Percentiles rank a stretch among this genome's conserved stretches.
Evolutionary conservation across 2,329 filamentous ascomycete genomes (phyloP).

Genomic region (Beauveria brongniartii): DNA sequence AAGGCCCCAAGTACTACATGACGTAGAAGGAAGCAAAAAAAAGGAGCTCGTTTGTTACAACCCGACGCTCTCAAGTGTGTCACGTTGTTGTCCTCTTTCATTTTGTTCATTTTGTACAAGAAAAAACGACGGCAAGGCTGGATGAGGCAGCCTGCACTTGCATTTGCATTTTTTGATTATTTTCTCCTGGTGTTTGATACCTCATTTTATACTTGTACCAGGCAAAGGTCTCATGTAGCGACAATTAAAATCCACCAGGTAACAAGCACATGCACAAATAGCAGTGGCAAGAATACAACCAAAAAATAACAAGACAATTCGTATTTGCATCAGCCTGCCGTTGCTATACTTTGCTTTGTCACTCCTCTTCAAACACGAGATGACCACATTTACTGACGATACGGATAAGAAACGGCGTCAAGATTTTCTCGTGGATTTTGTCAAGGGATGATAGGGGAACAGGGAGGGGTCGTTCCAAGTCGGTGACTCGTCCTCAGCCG

Average conservation of each 20-base stretch:
- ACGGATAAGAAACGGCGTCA: background rate
- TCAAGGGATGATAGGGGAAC: background rate
- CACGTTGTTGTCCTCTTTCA: background rate
- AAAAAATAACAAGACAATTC: background rate
- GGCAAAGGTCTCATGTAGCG: conserved; percentile 1
- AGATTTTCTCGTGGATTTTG: background rate
- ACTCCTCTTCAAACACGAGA: no score
- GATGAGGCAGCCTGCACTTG: background rate
- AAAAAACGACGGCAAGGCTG: background rate
- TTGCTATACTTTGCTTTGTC: no score
- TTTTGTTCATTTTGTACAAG: background rate
- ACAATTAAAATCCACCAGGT: background rate
- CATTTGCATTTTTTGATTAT: conserved; percentile 1
- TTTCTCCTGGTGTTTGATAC: conserved; percentile 19
- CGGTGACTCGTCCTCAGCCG: no score
- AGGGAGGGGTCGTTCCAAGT: no score
- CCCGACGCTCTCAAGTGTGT: background rate
- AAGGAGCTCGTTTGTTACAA: background rate
- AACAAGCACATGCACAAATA: background rate
- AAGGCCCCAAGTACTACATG: conserved; percentile 65
- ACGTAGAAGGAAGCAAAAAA: conserved; percentile 30
- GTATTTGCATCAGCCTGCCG: no score
- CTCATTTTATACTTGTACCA: conserved; percentile 10
- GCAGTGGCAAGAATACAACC: background rate
- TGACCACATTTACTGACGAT: background rate